Conservation (phyloP, 495 filamentous ascomycete genomes). For the Bacidia rubella region DNA sequence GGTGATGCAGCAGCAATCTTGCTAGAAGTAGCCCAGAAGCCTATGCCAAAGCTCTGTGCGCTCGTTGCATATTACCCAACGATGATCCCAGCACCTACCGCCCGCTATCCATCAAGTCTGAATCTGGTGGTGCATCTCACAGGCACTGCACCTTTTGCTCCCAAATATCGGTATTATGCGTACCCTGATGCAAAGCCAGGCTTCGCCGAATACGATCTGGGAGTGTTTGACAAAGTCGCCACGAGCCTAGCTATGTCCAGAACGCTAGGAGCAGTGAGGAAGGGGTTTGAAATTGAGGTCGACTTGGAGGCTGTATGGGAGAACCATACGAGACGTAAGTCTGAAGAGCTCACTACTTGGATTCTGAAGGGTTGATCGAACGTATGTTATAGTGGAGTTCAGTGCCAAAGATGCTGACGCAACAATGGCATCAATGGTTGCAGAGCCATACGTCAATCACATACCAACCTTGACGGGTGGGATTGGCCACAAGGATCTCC, state of each 20-base stretch:
- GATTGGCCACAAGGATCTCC: conserved; percentile 52
- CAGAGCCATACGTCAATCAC: conserved; percentile 41
- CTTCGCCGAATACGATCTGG: conserved; percentile 43
- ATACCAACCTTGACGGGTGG: conserved; percentile 54
- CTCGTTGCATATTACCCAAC: conserved; percentile 51
- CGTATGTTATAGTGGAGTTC: conserved; percentile 21
- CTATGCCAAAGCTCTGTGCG: conserved; percentile 33
- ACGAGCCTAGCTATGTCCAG: conserved; percentile 43
- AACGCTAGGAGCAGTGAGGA: conserved; percentile 34
- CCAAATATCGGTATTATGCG: conserved; percentile 23
- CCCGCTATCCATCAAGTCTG: conserved; percentile 34
- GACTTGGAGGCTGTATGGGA: conserved; percentile 49
- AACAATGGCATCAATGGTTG: conserved; percentile 41
- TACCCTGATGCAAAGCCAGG: conserved; percentile 37
- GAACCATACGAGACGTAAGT: conserved; percentile 41
- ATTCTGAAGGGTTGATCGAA: not conserved
- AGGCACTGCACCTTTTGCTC: conserved; percentile 12
- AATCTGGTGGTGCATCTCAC: conserved; percentile 43
- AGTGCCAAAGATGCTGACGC: conserved; percentile 20
- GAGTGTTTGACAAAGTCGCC: conserved; percentile 38
- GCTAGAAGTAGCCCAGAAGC: conserved; percentile 40
- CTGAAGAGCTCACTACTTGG: not conserved
- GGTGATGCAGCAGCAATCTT: conserved; percentile 45
- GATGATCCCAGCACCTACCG: conserved; percentile 34
- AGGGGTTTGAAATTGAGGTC: conserved; percentile 44